Evolutionary conservation across 371 early-diverging fungal genomes (phyloP).

Genomic region (Lichtheimia ornata): DNA sequence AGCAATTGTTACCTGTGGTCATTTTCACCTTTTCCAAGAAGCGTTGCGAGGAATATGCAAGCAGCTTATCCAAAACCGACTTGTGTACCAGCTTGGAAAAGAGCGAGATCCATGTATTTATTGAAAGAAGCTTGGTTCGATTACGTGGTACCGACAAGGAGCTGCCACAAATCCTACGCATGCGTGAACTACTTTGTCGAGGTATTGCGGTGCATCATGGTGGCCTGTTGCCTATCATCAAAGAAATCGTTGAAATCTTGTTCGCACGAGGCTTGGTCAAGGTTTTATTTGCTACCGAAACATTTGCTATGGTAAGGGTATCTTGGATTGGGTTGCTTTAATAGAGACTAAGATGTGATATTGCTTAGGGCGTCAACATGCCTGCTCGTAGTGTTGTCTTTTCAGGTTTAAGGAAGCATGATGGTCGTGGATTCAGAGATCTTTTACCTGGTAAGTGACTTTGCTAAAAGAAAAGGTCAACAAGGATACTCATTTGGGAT

Average conservation of each 20-base stretch:
- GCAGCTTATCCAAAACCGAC: conserved; percentile 74
- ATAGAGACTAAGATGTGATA: too few relatives aligned
- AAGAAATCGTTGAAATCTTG: conserved; percentile 98
- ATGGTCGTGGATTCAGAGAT: conserved; percentile 85
- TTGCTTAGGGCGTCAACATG: conserved; percentile 93
- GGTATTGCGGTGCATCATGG: conserved; percentile 99
- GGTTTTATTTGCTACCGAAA: conserved; percentile 65
- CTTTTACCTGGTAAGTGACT: conserved; percentile 67
- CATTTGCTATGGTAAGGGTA: conserved; percentile 51
- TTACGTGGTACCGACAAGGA: conserved; percentile 81
- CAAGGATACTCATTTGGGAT: neutral
- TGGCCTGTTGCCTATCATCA: conserved; percentile 97
- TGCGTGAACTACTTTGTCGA: conserved; percentile 82
- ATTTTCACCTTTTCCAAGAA: conserved; percentile 97
- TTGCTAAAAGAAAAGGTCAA: neutral
- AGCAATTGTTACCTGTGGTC: conserved; percentile 88
- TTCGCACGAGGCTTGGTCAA: conserved; percentile 93
- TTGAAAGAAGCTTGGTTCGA: conserved; percentile 77
- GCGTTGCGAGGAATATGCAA: conserved; percentile 96
- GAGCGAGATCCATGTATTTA: conserved; percentile 86
- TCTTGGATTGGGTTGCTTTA: too few relatives aligned
- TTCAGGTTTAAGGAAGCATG: conserved; percentile 91
- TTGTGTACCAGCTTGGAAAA: conserved; percentile 80
- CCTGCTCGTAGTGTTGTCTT: conserved; percentile 97
- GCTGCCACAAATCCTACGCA: conserved; percentile 91